A percentile compares a stretch with the other conserved stretches of the same genome.
phyloP scores from a whole-genome alignment of 2,329 filamentous ascomycete species.

The Diaporthe citriasiana region DNA sequence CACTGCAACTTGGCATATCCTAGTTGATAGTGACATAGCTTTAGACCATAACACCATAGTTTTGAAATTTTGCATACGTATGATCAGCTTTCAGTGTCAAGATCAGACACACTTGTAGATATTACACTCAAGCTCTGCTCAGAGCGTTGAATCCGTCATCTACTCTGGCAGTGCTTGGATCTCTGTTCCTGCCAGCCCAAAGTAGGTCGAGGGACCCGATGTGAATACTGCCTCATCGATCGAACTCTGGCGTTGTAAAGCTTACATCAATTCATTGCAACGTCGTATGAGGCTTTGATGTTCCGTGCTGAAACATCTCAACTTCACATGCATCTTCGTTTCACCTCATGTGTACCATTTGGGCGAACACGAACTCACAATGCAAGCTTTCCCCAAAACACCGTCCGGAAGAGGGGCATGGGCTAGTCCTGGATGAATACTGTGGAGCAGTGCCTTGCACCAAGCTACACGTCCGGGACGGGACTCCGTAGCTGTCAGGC shows the following conservation, averaged over 20 bases:
- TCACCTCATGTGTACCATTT: not conserved
- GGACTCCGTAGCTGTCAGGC: slow-evolving; percentile 13
- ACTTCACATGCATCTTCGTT: not conserved
- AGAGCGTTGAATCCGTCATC: not conserved
- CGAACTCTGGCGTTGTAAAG: not conserved
- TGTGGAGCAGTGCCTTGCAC: not conserved
- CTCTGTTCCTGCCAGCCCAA: not conserved
- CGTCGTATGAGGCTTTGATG: not conserved
- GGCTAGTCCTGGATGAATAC: not conserved
- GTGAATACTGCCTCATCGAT: not conserved
- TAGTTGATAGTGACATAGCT: not conserved
- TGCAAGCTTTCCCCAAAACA: not conserved
- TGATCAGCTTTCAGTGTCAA: too few relatives aligned
- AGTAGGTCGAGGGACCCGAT: not conserved
- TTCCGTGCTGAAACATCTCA: slow-evolving; percentile 8
- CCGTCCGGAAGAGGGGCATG: not conserved
- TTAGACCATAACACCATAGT: not conserved
- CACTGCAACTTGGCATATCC: too few relatives aligned
- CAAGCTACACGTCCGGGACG: not conserved
- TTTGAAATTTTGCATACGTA: not conserved
- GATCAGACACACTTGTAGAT: not conserved
- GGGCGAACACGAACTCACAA: not conserved
- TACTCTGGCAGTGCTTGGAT: not conserved
- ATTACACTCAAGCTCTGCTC: not conserved
- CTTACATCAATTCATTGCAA: not conserved